Conservation (phyloP, 2,329 filamentous ascomycete species). For the Pseudogymnoascus sp. region DNA sequence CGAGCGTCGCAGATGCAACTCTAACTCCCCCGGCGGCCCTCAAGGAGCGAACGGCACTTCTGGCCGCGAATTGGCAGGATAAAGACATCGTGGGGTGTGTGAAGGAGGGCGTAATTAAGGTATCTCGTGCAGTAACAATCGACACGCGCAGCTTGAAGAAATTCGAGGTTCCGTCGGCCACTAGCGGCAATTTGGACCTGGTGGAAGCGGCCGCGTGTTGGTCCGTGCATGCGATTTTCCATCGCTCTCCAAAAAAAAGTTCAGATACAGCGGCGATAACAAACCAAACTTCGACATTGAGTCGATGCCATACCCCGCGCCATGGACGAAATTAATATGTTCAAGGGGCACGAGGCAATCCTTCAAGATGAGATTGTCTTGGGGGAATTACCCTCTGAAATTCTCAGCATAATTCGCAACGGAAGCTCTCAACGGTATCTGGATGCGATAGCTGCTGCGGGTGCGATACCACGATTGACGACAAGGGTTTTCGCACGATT, state of each 20-base stretch:
- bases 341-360: conserved; percentile 48
- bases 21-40: conserved; percentile 43
- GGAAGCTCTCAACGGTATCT: conserved; percentile 61
- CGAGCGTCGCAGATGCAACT: conserved; percentile 39
- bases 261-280: conserved; percentile 11
- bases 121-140: conserved; percentile 1
- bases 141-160: conserved; percentile 11
- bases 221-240: conserved; percentile 8
- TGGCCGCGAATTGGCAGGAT: conserved; percentile 57
- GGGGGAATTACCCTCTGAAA: conserved; percentile 60
- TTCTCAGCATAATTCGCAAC: conserved; percentile 60
- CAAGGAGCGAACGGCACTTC: conserved; percentile 58
- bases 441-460: conserved; percentile 61
- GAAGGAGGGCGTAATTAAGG: conserved; percentile 13
- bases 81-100: conserved; percentile 48
- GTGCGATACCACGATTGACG: conserved; percentile 64
- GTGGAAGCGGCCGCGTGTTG: conserved; percentile 3
- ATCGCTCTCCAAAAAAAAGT: conserved; percentile 11
- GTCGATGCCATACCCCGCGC: conserved; percentile 16
- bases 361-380: conserved; percentile 48
- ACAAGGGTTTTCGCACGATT: conserved; percentile 69
- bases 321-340: conserved; percentile 53
- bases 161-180: conserved; percentile 11
- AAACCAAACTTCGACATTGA: conserved; percentile 14
- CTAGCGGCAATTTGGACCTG: conserved; percentile 10